phyloP scores from a whole-genome alignment of 169 alveolate species.

The Plasmodium cynomolgi region DNA sequence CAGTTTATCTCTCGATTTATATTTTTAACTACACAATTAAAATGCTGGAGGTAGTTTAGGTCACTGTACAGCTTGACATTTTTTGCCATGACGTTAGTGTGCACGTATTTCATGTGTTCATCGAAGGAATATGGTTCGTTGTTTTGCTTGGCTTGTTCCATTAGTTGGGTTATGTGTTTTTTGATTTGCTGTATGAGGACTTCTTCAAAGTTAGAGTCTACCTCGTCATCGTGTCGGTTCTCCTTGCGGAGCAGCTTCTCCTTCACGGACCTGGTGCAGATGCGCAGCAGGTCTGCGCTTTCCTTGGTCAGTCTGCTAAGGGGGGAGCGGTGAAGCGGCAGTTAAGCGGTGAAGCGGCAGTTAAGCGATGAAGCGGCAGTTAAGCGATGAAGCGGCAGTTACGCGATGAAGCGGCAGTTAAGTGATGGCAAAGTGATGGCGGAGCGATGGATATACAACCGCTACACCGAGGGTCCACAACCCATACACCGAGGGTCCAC shows the following conservation, averaged over 20 bases:
- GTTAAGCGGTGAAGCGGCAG: too few relatives aligned
- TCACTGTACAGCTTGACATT: constrained; percentile 28
- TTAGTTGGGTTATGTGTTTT: constrained; percentile 35
- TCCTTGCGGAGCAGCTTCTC: constrained; percentile 39
- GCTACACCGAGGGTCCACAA: too few relatives aligned
- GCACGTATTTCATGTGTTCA: constrained; percentile 20
- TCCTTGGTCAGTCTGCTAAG: constrained; percentile 10
- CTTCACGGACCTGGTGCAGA: constrained; percentile 21
- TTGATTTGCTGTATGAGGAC: constrained; percentile 19
- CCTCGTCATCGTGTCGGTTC: constrained; percentile 36
- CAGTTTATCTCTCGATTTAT: constrained; percentile 38
- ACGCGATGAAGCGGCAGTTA: neutral
- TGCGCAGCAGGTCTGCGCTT: constrained; percentile 10
- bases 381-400: neutral
- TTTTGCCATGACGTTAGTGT: neutral
- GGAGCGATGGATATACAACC: neutral
- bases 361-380: neutral
- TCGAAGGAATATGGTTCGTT: constrained; percentile 24
- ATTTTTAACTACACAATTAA: constrained; percentile 21
- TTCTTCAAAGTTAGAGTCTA: constrained; percentile 30
- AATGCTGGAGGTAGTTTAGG: constrained; percentile 29
- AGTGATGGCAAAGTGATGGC: neutral
- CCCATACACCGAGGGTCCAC: too few relatives aligned
- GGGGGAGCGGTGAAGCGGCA: neutral
- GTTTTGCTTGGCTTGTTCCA: constrained; percentile 11